These are phyloP conservation scores for Aegilops bicornis DNA, from an alignment of 176 grass and related monocot species.

Conservation along the genomic window DNA sequence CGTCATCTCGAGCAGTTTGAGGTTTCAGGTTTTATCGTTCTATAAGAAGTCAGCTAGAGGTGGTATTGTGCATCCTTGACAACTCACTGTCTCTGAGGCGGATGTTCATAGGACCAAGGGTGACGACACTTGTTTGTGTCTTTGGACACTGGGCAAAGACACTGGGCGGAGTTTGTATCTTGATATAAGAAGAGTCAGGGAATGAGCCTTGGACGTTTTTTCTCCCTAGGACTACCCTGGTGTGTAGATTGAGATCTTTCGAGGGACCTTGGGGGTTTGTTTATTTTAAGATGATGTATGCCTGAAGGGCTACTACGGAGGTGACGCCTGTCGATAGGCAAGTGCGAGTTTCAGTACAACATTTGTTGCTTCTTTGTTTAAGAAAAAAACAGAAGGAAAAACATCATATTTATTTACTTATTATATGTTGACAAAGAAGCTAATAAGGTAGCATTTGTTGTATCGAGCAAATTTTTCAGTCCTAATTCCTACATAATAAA, in stretches of 20 bases:
- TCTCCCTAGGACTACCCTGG: neutral
- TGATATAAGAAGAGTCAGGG: neutral
- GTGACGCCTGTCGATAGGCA: neutral
- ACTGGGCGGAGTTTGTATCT: neutral
- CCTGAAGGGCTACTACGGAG: too few species aligned
- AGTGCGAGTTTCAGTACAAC: neutral
- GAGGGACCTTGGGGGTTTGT: neutral
- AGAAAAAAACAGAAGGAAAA: too few species aligned
- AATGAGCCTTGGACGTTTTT: neutral
- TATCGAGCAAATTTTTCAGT: neutral
- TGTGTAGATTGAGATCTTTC: conserved; percentile 18
- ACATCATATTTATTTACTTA: neutral
- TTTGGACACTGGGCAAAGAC: neutral
- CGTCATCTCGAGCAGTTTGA: neutral
- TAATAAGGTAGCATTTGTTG: neutral
- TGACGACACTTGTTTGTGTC: neutral
- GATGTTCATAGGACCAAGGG: neutral
- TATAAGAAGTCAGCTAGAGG: neutral
- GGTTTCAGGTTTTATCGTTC: conserved; percentile 2
- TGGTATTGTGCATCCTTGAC: conserved; percentile 1
- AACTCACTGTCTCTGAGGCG: neutral
- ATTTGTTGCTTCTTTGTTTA: too few species aligned
- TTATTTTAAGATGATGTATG: neutral
- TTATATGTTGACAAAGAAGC: neutral
- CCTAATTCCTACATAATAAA: neutral